phyloP scores from a whole-genome alignment of 2,329 filamentous ascomycete genomes.

The Alternaria angustiovoidea region DNA sequence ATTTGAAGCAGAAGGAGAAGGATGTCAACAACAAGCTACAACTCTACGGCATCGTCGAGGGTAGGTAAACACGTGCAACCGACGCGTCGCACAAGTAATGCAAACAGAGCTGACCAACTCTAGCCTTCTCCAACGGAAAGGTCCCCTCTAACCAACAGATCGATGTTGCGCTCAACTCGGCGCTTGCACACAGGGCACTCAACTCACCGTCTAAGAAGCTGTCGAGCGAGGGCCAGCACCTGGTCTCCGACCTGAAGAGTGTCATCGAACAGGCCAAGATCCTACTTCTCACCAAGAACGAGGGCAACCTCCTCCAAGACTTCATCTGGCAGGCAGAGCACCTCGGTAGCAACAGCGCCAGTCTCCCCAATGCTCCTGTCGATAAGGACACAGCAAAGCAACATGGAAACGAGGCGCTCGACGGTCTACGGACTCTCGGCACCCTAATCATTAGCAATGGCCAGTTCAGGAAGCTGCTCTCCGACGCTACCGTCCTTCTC shows the following conservation, averaged over 20 bases:
- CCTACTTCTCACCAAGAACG: slow-evolving; percentile 89
- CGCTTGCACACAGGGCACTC: slow-evolving; percentile 75
- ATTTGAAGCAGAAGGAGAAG: slow-evolving; percentile 78
- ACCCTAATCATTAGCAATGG: slow-evolving; percentile 93
- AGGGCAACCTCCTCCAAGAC: slow-evolving; percentile 92
- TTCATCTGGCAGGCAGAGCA: slow-evolving; percentile 94
- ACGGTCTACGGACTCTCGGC: slow-evolving; percentile 87
- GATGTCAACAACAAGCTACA: slow-evolving; percentile 94
- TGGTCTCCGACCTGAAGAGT: slow-evolving; percentile 78
- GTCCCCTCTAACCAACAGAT: slow-evolving; percentile 96
- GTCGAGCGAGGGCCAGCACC: slow-evolving; percentile 79
- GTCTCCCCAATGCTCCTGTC: slow-evolving; percentile 70
- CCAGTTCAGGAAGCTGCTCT: slow-evolving; percentile 89
- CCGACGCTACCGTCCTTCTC: slow-evolving; percentile 78
- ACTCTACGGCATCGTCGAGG: slow-evolving; percentile 85
- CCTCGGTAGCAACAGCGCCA: slow-evolving; percentile 70
- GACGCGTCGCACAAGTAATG: not conserved
- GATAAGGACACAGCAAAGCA: slow-evolving; percentile 80
- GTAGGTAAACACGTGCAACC: slow-evolving; percentile 51
- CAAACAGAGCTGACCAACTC: slow-evolving; percentile 26
- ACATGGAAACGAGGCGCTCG: slow-evolving; percentile 82
- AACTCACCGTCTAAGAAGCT: slow-evolving; percentile 76
- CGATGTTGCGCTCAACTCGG: slow-evolving; percentile 91
- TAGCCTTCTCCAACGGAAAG: slow-evolving; percentile 87
- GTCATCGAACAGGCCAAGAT: slow-evolving; percentile 86